Conservation (phyloP, 2,329 filamentous ascomycete genomes). For the Phyllosticta ampelicida region DNA sequence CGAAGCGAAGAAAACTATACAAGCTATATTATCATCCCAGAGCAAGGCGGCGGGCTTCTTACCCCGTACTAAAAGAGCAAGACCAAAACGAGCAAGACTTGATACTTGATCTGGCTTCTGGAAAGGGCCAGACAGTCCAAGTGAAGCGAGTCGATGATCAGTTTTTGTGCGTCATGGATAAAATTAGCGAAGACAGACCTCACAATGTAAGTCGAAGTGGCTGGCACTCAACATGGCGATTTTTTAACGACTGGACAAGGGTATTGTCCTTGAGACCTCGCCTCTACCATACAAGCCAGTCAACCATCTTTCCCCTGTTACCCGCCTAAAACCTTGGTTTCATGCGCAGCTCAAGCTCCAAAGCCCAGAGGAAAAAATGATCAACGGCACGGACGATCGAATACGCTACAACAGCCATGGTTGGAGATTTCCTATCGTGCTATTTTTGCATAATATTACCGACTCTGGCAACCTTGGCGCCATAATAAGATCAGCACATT, state of each 20-base stretch:
- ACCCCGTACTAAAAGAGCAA: neutral
- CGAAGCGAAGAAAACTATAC: conserved; percentile 63
- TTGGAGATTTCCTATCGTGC: conserved; percentile 55
- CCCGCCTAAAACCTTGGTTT: conserved; percentile 13
- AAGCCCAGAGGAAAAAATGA: conserved; percentile 56
- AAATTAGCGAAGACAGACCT: conserved; percentile 69
- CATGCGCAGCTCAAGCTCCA: conserved; percentile 47
- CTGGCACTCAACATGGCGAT: neutral
- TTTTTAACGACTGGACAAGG: conserved; percentile 28
- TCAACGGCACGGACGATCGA: conserved; percentile 56
- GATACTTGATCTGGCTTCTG: conserved; percentile 8
- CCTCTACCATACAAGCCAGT: conserved; percentile 48
- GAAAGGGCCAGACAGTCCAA: conserved; percentile 15
- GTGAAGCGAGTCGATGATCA: conserved; percentile 50
- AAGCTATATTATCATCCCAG: conserved; percentile 58
- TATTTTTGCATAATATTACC: conserved; percentile 61
- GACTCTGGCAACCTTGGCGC: conserved; percentile 87
- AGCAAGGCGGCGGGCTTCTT: conserved; percentile 6
- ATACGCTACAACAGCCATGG: conserved; percentile 37
- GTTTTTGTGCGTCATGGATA: conserved; percentile 63
- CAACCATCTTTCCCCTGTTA: neutral
- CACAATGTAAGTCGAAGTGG: conserved; percentile 51
- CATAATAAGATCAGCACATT: conserved; percentile 79
- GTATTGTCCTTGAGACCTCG: conserved; percentile 76
- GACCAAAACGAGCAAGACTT: conserved; percentile 6